Evolutionary conservation across 2,329 filamentous ascomycete genomes (phyloP), one percentile per base, ranked within the genome.

Genomic region (Beauveria sp.): DNA sequence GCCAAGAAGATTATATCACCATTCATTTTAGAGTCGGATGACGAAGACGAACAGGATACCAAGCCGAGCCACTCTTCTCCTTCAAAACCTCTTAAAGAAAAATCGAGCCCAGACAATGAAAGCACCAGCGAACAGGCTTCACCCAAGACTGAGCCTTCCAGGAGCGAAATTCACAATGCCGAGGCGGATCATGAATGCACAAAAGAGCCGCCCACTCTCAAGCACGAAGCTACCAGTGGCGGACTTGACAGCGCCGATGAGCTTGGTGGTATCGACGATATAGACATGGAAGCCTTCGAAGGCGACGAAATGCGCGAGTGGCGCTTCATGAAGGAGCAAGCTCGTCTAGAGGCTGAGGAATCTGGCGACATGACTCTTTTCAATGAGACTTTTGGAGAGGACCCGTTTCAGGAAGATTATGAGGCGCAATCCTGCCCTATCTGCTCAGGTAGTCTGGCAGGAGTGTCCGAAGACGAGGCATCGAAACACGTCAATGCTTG

Each of bases 401-500:
- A 72, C 5, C 60, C 66, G 18, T 64, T 71, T 10, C 70, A 74
- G 22, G 71, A 75, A 24, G 69, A 68, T 10, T 64, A 67, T 22
- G 65, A 68, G 60, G 66, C 71, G 9, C 67, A 72, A 53, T 75
- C 72, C 47, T 98, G 93, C 71, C 93, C 93, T 1, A 86, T 98
- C 30, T 98, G 95, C 72, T 84, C 82, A 67, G 78, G 79, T 1
- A 85, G 75, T 65, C 77, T 97, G 40, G 75, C 72, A 18, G 86
- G 85, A 0, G 72, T 87, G 14, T 83, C 78, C 60, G 70, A 75
- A 63, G 85, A 92, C 70, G 84, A 93, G 67, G 88, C 87, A 10
- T 89, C 88, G 7, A 76, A 88, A 2, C 95, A 99, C 72, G 95
- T 99, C 66, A 99, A 99, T 71, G 86, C 87, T 10, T 99, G 95